Base-by-base conservation (phyloP, 108 stramenopile species). In the Discostella stelligeroides region DNA sequence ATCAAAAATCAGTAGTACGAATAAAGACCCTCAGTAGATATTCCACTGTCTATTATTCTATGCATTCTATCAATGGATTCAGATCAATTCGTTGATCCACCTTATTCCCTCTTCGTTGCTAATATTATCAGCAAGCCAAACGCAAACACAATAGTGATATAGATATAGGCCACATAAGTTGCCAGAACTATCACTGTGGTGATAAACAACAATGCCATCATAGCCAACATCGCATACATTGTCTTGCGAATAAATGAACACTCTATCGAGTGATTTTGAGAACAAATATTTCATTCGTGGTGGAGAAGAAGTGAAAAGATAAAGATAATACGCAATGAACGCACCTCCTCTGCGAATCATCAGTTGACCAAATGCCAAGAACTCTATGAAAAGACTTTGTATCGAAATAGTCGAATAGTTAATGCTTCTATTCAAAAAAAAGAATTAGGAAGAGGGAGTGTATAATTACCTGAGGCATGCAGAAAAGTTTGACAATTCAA, bases 121-220 rank as follows among this genome's bases (percentile, higher is more conserved):
- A 65, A 57, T 23, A 70, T 50, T 17, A 71, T 27, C 49, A 71
- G 3, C 23, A 80, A 17, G 4, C 68, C 59, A 58, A 75, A 46
- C 11, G 70, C 53, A 0, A 75, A 27, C 59, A 71, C 60, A 1
- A 64, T 27, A 6, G 74, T 53, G 10, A 51, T 74, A 48, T 75
- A 80, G 12, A 80, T 80, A 42, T 80, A 80, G 10, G 79, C 75
- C 21, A 61, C 62, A 25, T 76, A 80, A 13, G 58, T 70, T 13
- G 79, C 79, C 0, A 75, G 68, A 1, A 59, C 30, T 8, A 80
- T 58, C 14, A 80, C 25, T n/a, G 63, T 39, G 18, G 75, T 0
- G 29, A 71, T 80, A 13, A 60, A 48, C 12, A 57, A 15, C n/a
- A 75, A 13, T 55, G 79, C 43, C 7, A 69, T 62, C 11, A 64